Evolutionary conservation across 257 asterid genomes (phyloP).

Genomic region (Petrea volubilis): DNA sequence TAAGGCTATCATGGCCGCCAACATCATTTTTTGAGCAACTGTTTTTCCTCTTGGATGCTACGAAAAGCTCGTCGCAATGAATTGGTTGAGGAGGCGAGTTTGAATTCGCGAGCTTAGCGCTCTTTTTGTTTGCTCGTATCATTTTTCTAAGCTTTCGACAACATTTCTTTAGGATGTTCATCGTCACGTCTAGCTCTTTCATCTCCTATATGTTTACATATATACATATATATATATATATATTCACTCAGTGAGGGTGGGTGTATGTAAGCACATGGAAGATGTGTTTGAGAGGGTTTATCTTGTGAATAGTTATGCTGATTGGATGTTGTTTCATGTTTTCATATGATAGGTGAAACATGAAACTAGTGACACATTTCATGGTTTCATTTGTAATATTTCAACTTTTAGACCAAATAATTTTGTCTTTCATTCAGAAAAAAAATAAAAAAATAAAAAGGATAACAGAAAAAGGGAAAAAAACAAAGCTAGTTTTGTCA

Average conservation of each 20-base stretch:
- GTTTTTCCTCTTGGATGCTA: slow-evolving; percentile 9
- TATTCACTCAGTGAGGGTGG: not conserved
- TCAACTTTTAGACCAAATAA: slow-evolving; percentile 12
- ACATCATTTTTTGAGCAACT: not conserved
- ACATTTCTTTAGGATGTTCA: slow-evolving; percentile 16
- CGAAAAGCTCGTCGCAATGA: slow-evolving; percentile 33
- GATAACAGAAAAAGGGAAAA: too few relatives aligned
- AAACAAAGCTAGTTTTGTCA: too few relatives aligned
- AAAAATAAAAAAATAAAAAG: too few relatives aligned
- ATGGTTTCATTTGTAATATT: not conserved
- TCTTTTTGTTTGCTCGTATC: not conserved
- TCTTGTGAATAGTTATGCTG: slow-evolving; percentile 1
- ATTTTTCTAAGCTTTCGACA: slow-evolving; percentile 11
- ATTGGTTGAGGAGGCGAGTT: slow-evolving; percentile 15
- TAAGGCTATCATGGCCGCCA: not conserved
- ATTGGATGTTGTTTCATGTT: slow-evolving; percentile 5
- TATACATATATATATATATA: not conserved
- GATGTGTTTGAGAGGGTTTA: not conserved
- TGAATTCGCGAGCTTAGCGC: not conserved
- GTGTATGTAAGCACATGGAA: not conserved
- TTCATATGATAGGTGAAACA: slow-evolving; percentile 1
- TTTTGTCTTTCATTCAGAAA: slow-evolving; percentile 31
- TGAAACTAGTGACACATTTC: not conserved
- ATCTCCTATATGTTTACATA: not conserved
- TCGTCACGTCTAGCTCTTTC: not conserved